Percentiles rank a stretch among this genome's conserved stretches.
Evolutionary conservation across 345 rosid species (phyloP).

Genomic region (Brassica juncea): DNA sequence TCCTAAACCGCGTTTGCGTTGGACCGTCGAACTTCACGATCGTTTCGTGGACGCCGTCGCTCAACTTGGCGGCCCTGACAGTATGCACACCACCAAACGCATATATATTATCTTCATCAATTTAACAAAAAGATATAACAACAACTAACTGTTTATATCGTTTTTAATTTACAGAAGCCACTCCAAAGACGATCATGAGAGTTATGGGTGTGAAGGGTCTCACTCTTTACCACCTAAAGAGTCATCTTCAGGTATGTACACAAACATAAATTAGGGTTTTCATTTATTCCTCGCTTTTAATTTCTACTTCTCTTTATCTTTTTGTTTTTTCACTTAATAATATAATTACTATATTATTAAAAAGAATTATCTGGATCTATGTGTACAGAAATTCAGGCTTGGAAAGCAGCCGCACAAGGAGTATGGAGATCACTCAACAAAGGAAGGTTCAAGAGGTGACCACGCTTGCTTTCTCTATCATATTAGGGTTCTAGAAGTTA

Average conservation of each 20-base stretch:
- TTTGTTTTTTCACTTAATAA: constrained; percentile 13
- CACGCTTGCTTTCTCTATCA: constrained; percentile 36
- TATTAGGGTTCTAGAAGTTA: constrained; percentile 36
- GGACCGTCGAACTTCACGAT: constrained; percentile 99
- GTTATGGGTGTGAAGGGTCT: constrained; percentile 99
- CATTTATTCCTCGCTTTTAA: background rate
- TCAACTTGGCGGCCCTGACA: constrained; percentile 99
- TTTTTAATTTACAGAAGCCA: constrained; percentile 67
- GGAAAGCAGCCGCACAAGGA: constrained; percentile 99
- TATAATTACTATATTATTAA: constrained; percentile 4
- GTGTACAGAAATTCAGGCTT: constrained; percentile 82
- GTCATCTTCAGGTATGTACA: constrained; percentile 97
- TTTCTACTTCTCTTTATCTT: constrained; percentile 37
- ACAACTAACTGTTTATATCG: background rate
- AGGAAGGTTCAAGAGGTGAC: constrained; percentile 72
- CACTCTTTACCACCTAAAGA: constrained; percentile 99
- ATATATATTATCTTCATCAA: background rate
- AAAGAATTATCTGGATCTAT: constrained; percentile 6
- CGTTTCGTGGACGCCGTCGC: constrained; percentile 99
- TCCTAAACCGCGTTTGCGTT: constrained; percentile 99
- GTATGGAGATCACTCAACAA: constrained; percentile 86
- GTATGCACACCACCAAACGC: constrained; percentile 41
- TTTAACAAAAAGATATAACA: background rate
- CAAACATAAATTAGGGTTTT: constrained; percentile 32
- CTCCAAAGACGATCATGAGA: constrained; percentile 99